A percentile compares a stretch with the other conserved stretches of the same genome.
phyloP scores from a whole-genome alignment of 164 flowering plant genomes.

The Berberis thunbergii region DNA sequence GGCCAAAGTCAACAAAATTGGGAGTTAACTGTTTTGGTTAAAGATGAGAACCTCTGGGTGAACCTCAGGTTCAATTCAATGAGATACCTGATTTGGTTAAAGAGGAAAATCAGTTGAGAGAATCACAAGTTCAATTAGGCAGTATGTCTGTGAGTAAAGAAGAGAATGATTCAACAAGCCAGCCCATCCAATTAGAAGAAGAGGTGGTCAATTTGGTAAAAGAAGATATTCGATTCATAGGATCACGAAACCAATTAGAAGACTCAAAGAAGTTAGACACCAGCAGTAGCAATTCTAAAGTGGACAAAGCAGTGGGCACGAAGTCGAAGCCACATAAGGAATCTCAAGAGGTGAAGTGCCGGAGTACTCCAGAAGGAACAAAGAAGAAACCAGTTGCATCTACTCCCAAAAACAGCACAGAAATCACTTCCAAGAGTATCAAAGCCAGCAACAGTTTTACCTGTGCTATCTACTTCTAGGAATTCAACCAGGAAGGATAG shows the following conservation, averaged over 20 bases:
- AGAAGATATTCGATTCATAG: background rate
- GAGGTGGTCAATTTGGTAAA: background rate
- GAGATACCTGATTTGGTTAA: background rate
- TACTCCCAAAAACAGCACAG: conserved; percentile 19
- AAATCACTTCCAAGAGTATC: conserved; percentile 19
- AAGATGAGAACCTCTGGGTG: conserved; percentile 15
- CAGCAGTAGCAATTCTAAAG: conserved; percentile 11
- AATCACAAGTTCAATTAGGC: too few species aligned
- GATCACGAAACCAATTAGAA: conserved; percentile 2
- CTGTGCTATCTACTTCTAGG: conserved; percentile 15
- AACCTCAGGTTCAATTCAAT: conserved; percentile 3
- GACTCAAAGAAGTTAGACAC: conserved; percentile 4
- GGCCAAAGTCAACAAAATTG: conserved; percentile 9
- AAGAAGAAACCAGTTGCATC: conserved; percentile 31
- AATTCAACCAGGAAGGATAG: conserved; percentile 27
- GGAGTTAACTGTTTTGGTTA: conserved; percentile 19
- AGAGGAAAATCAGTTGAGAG: too few species aligned
- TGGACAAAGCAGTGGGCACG: conserved; percentile 15
- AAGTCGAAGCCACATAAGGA: conserved; percentile 25
- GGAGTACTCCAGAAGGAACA: conserved; percentile 8
- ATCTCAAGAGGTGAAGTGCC: conserved; percentile 37
- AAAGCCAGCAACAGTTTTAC: conserved; percentile 23
- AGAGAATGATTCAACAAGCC: background rate
- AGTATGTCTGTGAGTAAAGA: background rate
- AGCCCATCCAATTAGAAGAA: background rate